These are phyloP conservation scores for Termitomyces sp. DNA, from an alignment of 768 basidiomycete genomes.

Conservation along the genomic window DNA sequence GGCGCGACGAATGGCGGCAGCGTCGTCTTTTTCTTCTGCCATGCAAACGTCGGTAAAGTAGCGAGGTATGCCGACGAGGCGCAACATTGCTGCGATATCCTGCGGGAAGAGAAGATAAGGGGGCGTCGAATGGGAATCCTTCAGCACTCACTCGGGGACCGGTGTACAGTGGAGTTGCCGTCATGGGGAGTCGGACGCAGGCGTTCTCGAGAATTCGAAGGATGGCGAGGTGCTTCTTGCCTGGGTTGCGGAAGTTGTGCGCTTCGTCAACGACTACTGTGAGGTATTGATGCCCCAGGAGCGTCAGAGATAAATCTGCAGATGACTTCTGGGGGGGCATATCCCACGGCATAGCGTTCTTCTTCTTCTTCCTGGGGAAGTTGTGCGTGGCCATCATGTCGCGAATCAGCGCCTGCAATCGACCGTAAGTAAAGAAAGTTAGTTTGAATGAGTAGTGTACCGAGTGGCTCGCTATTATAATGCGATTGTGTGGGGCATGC, in stretches of 20 bases:
- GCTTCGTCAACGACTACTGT: constrained; percentile 17
- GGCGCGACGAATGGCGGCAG: not conserved
- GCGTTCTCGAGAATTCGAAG: constrained; percentile 11
- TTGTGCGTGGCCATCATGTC: not conserved
- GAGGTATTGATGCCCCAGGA: constrained; percentile 17
- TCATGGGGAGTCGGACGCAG: constrained; percentile 8
- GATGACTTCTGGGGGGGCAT: not conserved
- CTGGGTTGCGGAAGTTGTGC: constrained; percentile 18
- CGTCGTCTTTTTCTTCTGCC: constrained; percentile 18
- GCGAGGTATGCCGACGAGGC: constrained; percentile 18
- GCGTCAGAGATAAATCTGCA: not conserved
- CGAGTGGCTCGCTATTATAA: constrained; percentile 20
- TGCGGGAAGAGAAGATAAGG: not conserved
- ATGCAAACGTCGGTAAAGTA: constrained; percentile 16
- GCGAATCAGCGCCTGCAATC: not conserved
- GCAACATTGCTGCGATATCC: constrained; percentile 23
- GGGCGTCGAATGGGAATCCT: not conserved
- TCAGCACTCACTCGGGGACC: constrained; percentile 14
- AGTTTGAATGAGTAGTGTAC: constrained; percentile 7
- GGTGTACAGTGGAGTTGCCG: constrained; percentile 21
- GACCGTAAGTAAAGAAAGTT: not conserved
- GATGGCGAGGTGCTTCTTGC: constrained; percentile 9
- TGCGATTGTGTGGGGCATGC: constrained; percentile 4
- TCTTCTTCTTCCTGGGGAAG: not conserved
- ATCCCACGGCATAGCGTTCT: constrained; percentile 11